phyloP scores from a whole-genome alignment of 2,329 filamentous ascomycete species.

The Penicillium sp. region DNA sequence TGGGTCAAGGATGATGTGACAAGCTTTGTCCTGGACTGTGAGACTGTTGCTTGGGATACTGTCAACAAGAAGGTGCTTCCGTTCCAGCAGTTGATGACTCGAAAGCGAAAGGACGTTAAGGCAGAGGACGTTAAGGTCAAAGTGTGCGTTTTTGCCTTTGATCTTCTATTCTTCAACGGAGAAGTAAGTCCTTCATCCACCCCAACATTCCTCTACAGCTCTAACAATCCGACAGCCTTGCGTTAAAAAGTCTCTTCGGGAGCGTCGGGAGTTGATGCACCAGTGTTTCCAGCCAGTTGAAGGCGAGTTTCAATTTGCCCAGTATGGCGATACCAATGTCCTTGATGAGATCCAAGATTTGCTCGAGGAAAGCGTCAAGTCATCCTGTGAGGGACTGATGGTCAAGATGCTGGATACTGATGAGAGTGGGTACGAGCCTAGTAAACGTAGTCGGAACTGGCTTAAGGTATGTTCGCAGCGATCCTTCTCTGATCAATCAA shows the following conservation, averaged over 20 bases:
- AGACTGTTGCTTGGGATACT: constrained; percentile 97
- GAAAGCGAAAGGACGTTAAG: constrained; percentile 96
- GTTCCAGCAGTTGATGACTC: constrained; percentile 97
- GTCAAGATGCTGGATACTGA: constrained; percentile 97
- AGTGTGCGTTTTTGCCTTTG: constrained; percentile 96
- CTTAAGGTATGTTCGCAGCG: constrained; percentile 66
- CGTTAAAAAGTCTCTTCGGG: constrained; percentile 81
- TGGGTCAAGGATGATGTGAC: constrained; percentile 91
- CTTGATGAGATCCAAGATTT: constrained; percentile 91
- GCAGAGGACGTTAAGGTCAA: constrained; percentile 93
- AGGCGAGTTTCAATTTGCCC: constrained; percentile 89
- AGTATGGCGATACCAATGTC: constrained; percentile 80
- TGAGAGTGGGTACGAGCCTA: constrained; percentile 93
- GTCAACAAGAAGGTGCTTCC: constrained; percentile 91
- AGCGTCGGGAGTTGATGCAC: constrained; percentile 74
- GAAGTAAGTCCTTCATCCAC: constrained; percentile 52
- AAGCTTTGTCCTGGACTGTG: constrained; percentile 97
- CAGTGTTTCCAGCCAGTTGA: constrained; percentile 73
- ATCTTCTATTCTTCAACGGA: constrained; percentile 89
- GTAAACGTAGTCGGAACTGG: constrained; percentile 96
- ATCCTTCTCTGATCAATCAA: not conserved
- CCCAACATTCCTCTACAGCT: not conserved
- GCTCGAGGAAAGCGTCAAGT: constrained; percentile 91
- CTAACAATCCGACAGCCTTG: constrained; percentile 53
- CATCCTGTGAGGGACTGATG: constrained; percentile 96